These are phyloP conservation scores for Paramecium sonneborni DNA, from an alignment of 73 alveolate genomes.

Conservation along the genomic window DNA sequence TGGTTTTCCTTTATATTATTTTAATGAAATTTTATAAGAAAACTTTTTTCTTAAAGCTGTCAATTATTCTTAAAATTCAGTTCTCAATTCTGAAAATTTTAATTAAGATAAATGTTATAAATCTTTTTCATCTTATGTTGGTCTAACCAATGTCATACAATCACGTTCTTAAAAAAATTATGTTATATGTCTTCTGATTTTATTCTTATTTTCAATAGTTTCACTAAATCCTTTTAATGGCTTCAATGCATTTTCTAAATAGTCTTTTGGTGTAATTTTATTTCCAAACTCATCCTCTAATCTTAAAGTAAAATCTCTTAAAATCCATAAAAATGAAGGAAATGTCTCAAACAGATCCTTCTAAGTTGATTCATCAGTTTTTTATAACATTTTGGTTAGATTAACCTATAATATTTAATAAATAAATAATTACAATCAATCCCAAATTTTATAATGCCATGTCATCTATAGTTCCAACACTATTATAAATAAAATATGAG, in stretches of 20 bases:
- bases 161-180: constrained; percentile 94
- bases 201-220: constrained; percentile 86
- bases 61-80: constrained; percentile 26
- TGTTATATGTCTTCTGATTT: constrained; percentile 89
- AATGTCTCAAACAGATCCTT: constrained; percentile 69
- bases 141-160: constrained; percentile 92
- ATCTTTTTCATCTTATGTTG: constrained; percentile 91
- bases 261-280: constrained; percentile 87
- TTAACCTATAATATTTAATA: constrained; percentile 60
- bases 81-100: neutral
- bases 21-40: neutral
- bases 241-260: constrained; percentile 87
- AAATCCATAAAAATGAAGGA: constrained; percentile 69
- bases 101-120: constrained; percentile 71
- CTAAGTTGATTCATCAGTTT: constrained; percentile 63
- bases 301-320: constrained; percentile 86
- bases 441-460: constrained; percentile 83
- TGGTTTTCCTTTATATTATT: constrained; percentile 37
- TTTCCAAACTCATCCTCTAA: constrained; percentile 84
- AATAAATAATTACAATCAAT: constrained; percentile 66
- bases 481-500: constrained; percentile 83
- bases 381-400: constrained; percentile 90
- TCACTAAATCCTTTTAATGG: constrained; percentile 83
- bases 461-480: constrained; percentile 93
- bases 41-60: neutral